Conservation (phyloP, 495 filamentous ascomycete species). For the Schizothecium vesticola region DNA sequence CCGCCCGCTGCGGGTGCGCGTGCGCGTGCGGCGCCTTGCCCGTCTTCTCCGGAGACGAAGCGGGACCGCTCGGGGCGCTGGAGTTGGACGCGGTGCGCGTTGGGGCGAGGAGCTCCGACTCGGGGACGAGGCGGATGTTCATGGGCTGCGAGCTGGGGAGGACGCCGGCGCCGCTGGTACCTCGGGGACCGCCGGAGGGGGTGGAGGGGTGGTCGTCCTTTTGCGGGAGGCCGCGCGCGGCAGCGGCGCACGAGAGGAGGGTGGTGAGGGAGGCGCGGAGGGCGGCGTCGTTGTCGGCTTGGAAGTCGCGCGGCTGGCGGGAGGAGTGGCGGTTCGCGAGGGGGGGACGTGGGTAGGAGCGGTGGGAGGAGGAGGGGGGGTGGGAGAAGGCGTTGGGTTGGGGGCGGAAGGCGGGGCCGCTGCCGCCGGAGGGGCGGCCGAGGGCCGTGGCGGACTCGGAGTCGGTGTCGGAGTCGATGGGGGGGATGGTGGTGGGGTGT, state of each 20-base stretch:
- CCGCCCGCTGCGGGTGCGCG: conserved; percentile 33
- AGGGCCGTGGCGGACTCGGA: conserved; percentile 70
- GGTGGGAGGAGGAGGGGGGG: too few relatives aligned
- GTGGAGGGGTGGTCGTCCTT: conserved; percentile 32
- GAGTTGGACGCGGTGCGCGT: conserved; percentile 30
- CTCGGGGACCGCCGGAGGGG: conserved; percentile 14
- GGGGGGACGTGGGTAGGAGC: conserved; percentile 43
- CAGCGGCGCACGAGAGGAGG: conserved; percentile 87
- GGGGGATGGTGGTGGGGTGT: conserved; percentile 18
- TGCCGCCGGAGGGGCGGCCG: conserved; percentile 36
- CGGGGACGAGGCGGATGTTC: conserved; percentile 63
- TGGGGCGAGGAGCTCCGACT: conserved; percentile 59
- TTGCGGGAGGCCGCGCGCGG: conserved; percentile 77
- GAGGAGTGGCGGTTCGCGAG: conserved; percentile 36
- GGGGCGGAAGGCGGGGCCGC: conserved; percentile 64
- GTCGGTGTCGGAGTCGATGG: conserved; percentile 25
- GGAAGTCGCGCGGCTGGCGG: conserved; percentile 51
- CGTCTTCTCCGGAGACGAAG: conserved; percentile 40
- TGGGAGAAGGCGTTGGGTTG: conserved; percentile 90
- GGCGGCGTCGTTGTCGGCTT: conserved; percentile 86
- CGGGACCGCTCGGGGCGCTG: conserved; percentile 26
- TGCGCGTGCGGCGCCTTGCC: conserved; percentile 43
- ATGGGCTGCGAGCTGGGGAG: conserved; percentile 46
- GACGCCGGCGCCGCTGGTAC: conserved; percentile 27
- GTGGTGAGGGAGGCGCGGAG: conserved; percentile 89